Evolutionary conservation across 2,329 filamentous ascomycete species (phyloP).

Genomic region (Stagonosporopsis cucurbitacearum): DNA sequence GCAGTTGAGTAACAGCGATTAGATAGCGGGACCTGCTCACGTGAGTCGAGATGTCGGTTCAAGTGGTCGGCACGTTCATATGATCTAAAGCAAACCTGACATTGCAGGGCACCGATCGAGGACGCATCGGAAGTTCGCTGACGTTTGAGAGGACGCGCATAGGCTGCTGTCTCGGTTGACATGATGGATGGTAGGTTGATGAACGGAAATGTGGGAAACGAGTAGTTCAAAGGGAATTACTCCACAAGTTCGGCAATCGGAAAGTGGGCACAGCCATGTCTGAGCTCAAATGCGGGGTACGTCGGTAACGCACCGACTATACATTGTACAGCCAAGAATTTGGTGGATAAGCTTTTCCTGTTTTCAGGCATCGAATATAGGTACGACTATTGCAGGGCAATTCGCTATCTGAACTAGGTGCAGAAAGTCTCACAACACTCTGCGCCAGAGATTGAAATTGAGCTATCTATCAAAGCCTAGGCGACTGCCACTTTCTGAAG

Average conservation of each 20-base stretch:
- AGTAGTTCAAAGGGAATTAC: background rate
- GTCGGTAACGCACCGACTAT: background rate
- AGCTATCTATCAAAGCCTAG: background rate
- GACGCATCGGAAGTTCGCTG: constrained; percentile 9
- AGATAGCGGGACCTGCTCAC: constrained; percentile 13
- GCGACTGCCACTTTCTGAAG: background rate
- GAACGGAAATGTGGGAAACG: constrained; percentile 9
- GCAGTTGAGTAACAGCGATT: background rate
- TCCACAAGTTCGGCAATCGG: constrained; percentile 3
- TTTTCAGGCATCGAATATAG: too few relatives aligned
- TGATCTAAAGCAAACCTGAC: constrained; percentile 36
- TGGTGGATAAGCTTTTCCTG: too few relatives aligned
- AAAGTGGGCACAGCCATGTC: constrained; percentile 1
- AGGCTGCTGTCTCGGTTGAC: constrained; percentile 2
- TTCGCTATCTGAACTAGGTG: background rate
- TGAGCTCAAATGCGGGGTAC: background rate
- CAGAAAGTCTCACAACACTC: background rate
- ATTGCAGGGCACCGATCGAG: constrained; percentile 19
- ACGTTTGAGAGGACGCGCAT: constrained; percentile 10
- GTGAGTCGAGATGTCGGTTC: constrained; percentile 41
- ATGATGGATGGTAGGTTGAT: background rate
- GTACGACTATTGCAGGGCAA: background rate
- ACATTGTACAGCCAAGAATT: too few relatives aligned
- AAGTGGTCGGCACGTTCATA: constrained; percentile 42
- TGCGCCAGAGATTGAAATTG: background rate